These are phyloP conservation scores for Cenchrus fungigraminus DNA, from an alignment of 176 grass and related monocot genomes.

Conservation along the genomic window DNA sequence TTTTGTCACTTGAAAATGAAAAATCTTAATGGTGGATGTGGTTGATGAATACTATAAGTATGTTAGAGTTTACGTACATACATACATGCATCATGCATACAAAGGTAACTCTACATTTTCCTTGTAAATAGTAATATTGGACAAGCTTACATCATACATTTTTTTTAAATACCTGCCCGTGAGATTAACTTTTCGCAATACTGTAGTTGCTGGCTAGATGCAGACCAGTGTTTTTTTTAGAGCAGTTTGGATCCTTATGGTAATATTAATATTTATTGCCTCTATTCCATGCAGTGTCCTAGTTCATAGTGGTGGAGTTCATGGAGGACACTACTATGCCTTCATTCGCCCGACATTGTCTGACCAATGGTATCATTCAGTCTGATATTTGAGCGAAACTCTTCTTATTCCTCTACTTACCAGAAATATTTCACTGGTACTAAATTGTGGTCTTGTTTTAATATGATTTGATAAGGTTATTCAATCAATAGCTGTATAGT, in stretches of 20 bases:
- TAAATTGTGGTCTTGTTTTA: not conserved
- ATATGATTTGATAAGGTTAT: constrained; percentile 9
- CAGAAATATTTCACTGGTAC: not conserved
- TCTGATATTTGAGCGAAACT: constrained; percentile 21
- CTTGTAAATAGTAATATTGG: not conserved
- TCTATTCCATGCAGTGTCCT: constrained; percentile 59
- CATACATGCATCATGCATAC: not conserved
- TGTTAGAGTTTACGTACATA: not conserved
- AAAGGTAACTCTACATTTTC: too few relatives aligned
- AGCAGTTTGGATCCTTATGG: not conserved
- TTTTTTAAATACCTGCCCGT: not conserved
- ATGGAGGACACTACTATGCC: constrained; percentile 79
- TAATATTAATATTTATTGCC: not conserved
- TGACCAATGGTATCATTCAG: constrained; percentile 62
- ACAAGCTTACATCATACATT: not conserved
- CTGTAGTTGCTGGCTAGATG: not conserved
- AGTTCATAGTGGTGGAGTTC: constrained; percentile 75
- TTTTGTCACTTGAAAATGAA: constrained; percentile 16
- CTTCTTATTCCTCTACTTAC: constrained; percentile 3
- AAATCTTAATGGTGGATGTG: not conserved
- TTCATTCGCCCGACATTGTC: constrained; percentile 72
- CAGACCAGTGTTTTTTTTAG: not conserved
- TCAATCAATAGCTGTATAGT: constrained; percentile 11
- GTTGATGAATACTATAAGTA: not conserved
- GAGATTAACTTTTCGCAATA: constrained; percentile 4